Conservation (phyloP, 2,329 filamentous ascomycete species). For the Monosporascus sp. region DNA sequence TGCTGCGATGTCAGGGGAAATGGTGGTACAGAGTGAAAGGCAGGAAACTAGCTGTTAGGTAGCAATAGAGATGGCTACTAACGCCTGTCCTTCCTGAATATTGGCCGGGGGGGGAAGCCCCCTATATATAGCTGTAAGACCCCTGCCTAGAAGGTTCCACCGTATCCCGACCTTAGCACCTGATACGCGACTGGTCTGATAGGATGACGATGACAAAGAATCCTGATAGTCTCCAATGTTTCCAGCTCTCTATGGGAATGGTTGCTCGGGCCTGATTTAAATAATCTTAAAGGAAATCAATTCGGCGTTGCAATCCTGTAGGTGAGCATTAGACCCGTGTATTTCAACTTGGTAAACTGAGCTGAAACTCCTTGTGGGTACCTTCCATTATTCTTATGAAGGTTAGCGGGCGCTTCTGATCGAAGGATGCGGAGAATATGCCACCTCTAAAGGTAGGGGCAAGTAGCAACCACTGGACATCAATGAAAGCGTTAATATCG, state of each 20-base stretch:
- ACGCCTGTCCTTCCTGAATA: no score
- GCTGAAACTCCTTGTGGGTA: background rate
- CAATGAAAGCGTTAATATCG: background rate
- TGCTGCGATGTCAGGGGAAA: no score
- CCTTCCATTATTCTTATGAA: background rate
- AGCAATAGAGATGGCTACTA: no score
- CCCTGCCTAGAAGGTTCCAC: no score
- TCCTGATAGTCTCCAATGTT: background rate
- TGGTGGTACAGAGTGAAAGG: no score
- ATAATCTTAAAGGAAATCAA: slow-evolving; percentile 2
- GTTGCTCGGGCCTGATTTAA: background rate
- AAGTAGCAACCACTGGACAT: slow-evolving; percentile 3
- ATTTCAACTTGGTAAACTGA: slow-evolving; percentile 3
- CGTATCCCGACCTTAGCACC: no score
- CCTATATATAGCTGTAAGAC: no score
- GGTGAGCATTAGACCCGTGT: slow-evolving; percentile 1
- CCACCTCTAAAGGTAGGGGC: background rate
- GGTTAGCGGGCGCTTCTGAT: background rate
- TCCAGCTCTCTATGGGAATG: slow-evolving; percentile 2
- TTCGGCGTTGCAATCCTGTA: background rate
- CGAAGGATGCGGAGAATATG: background rate
- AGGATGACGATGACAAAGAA: slow-evolving; percentile 3
- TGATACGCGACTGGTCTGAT: slow-evolving; percentile 7
- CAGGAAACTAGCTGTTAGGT: no score
- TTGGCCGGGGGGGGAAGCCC: no score